Base-by-base conservation (phyloP, 371 early-diverging fungal species). In the Rhizomucor pusillus region DNA sequence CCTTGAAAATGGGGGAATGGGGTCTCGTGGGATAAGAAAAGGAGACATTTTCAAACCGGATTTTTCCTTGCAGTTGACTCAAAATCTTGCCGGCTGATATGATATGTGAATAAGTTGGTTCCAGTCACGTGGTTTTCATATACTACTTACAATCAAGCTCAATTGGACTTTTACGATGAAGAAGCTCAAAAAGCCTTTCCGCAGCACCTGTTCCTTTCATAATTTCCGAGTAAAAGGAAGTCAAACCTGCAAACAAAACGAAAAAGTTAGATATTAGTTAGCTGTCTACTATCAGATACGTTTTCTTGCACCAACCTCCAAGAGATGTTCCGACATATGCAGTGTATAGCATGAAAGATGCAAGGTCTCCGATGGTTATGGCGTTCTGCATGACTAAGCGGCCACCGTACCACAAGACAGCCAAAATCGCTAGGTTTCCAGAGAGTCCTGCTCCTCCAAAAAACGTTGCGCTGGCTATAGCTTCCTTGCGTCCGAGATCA, bases 171-270 rank as follows among this genome's bases (percentile, higher is more conserved):
- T 69, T 53, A 29, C 80, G 74, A 22, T 89, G 78, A 33, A 91
- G 59, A 20, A 90, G 54, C 12, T 81, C 71, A 70, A 93, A 92
- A 19, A 91, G 56, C 6, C 92, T 77, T 22, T 80, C 72, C 13
- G 85, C 80, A 19, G 93, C 91, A 60, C 91, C 90, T 19, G 88
- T 73, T 43, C 91, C 93, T 64, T 91, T 93, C 87, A 88, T 90
- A 16, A 89, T 79, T 59, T 91, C 90, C 7, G 88, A 84, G 66
- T 88, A 90, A 56, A 88, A 91, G 2, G 87, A 82, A n/a, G 87
- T 80, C 47, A 92, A 70, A 1, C 89, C 68, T 71, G 39, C 36
- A 55, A 5, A 20, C 1, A 1, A 51, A n/a, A 54, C 47, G 29
- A 29, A 29, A 10, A 24, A 0, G 1, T 24, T 43, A n/a, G 36